phyloP scores from a whole-genome alignment of 768 basidiomycete genomes.

The Pleurotus djamor region DNA sequence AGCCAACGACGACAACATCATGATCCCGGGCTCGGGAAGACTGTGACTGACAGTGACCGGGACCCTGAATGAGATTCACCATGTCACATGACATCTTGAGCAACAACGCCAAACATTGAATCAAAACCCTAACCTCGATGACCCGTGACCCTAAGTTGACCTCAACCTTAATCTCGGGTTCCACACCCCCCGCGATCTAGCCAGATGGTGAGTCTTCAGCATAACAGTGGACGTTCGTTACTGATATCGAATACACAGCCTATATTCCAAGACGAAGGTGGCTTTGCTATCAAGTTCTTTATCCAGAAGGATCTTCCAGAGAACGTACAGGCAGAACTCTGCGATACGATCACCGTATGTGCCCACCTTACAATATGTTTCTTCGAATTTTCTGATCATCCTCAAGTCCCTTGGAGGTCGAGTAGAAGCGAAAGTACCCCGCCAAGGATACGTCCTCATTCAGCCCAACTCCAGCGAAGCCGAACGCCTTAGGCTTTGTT shows the following conservation, averaged over 20 bases:
- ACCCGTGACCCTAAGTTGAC: constrained; percentile 10
- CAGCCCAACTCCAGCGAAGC: constrained; percentile 69
- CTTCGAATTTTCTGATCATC: constrained; percentile 5
- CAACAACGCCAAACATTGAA: constrained; percentile 28
- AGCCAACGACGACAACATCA: background rate
- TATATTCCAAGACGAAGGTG: constrained; percentile 69
- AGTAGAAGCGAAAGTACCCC: constrained; percentile 76
- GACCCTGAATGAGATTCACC: no score
- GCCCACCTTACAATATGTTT: constrained; percentile 12
- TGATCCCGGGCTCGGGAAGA: no score
- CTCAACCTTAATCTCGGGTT: constrained; percentile 55
- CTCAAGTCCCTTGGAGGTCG: constrained; percentile 68
- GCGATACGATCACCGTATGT: constrained; percentile 67
- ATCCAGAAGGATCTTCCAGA: constrained; percentile 76
- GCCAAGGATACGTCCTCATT: constrained; percentile 72
- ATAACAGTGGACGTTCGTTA: background rate
- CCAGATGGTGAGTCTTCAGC: background rate
- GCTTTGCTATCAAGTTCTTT: constrained; percentile 78
- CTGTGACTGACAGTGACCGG: no score
- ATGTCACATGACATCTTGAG: constrained; percentile 3
- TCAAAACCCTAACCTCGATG: constrained; percentile 6
- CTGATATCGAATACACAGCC: constrained; percentile 28
- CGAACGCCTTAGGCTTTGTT: constrained; percentile 73
- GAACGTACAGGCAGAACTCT: constrained; percentile 67
- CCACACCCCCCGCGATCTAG: background rate